Evolutionary conservation across 106 monocot species (phyloP).

Genomic region (Chionographis japonica): DNA sequence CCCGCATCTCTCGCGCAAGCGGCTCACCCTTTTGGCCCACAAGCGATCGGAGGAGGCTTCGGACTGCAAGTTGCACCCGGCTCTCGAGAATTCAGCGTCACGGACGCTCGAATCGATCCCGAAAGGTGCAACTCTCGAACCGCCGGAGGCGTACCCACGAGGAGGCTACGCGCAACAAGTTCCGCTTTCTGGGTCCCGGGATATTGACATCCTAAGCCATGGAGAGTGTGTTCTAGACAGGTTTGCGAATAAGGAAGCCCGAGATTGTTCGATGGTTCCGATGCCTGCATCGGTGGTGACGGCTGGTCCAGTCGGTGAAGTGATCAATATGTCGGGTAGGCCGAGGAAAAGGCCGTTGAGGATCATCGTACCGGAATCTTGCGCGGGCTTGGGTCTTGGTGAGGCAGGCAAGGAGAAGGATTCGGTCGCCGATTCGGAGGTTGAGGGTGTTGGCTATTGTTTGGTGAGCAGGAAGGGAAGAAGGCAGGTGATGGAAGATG

Average conservation of each 20-base stretch:
- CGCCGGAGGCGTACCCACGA: too few species aligned
- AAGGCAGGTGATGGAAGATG: constrained; percentile 37
- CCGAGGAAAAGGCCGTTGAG: constrained; percentile 20
- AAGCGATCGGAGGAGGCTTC: constrained; percentile 1
- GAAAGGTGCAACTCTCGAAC: not conserved
- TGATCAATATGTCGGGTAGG: not conserved
- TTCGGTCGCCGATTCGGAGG: not conserved
- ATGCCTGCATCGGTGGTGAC: not conserved
- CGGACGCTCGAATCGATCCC: not conserved
- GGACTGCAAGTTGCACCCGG: too few species aligned
- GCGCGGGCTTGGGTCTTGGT: not conserved
- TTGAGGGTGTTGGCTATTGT: constrained; percentile 24
- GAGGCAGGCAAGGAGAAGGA: not conserved
- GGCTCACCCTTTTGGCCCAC: not conserved
- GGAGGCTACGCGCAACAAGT: too few species aligned
- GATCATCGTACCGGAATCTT: constrained; percentile 20
- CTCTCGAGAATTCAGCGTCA: too few species aligned
- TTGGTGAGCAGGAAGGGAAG: constrained; percentile 27
- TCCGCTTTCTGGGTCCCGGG: too few species aligned
- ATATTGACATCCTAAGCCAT: too few species aligned
- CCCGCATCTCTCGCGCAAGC: constrained; percentile 5
- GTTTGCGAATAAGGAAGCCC: not conserved
- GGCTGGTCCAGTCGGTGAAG: not conserved
- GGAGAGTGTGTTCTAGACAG: too few species aligned
- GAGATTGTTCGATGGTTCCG: not conserved